Evolutionary conservation across 257 asterid species (phyloP), one percentile per base, ranked within the genome.

Genomic region (Schizonepeta tenuifolia): DNA sequence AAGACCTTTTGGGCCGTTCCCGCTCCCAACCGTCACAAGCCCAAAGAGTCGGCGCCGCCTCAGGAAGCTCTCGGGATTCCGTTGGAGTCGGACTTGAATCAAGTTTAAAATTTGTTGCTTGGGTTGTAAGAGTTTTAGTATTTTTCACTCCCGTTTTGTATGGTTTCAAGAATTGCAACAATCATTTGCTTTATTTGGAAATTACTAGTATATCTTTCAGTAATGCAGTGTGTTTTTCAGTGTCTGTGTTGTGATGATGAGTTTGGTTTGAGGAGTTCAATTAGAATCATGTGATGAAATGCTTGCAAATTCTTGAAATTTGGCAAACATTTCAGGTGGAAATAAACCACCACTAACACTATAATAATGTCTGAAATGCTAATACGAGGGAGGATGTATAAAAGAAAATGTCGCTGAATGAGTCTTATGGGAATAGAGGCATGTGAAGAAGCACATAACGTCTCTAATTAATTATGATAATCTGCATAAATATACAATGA

Each of bases 1-100:
- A 91, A 91, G 80, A 57, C 92, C 0, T 91, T 87, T 36, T 43
- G 86, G 85, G 99, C 97, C 47, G 47, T 86, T 7, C 87, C 99
- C 12, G 86, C 70, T 1, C 77, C 88, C 8, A 9, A 9, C 0
- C 79, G 96, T 36, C 54, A 70, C 62, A 87, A 76, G 65, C 53
- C 72, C 28, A 68, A 65, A 65, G 79, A 4, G 14, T 83, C 61
- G 22, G 80, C 66, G 11, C 71, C 43, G 28, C 63, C 70, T 47
- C 75, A 71, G 65, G 78, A 65, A 76, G 88, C 71, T 65, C 77
- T 87, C n/a, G 89, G 81, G 64, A 72, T 87, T 75, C 92, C 92
- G 0, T 36, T 83, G 64, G 84, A 87, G 78, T 87, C 88, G 41
- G 78, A 66, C 65, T 44, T 61, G 71, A 76, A 69, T 26, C 51